These are phyloP conservation scores for Dothiorella sarmentorum DNA, from an alignment of 2,329 filamentous ascomycete species.

Conservation along the genomic window DNA sequence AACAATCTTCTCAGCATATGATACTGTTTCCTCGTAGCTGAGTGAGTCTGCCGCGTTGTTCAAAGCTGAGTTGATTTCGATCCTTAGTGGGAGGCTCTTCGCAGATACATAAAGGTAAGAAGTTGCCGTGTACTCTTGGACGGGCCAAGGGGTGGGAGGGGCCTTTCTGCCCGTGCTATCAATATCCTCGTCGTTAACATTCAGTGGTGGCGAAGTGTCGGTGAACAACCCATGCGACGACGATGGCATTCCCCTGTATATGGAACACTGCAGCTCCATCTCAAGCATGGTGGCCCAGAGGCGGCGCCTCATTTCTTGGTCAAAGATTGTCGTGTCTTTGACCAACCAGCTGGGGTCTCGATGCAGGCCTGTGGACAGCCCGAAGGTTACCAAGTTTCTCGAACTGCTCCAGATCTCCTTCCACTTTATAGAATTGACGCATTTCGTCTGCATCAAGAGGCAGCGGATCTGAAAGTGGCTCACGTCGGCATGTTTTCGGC, in stretches of 20 bases:
- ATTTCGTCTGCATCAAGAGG: slow-evolving; percentile 49
- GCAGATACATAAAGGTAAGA: slow-evolving; percentile 28
- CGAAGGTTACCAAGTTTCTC: slow-evolving; percentile 50
- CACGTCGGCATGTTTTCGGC: slow-evolving; percentile 52
- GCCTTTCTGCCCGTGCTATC: slow-evolving; percentile 24
- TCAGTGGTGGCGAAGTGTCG: slow-evolving; percentile 48
- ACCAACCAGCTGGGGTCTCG: slow-evolving; percentile 41
- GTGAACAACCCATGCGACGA: slow-evolving; percentile 43
- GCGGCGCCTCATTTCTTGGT: slow-evolving; percentile 53
- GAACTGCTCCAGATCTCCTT: slow-evolving; percentile 54
- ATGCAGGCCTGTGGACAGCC: slow-evolving; percentile 54
- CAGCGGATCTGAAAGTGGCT: slow-evolving; percentile 51
- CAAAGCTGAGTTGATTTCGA: slow-evolving; percentile 32
- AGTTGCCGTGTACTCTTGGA: slow-evolving; percentile 30
- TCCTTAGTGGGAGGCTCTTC: slow-evolving; percentile 31
- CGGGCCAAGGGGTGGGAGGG: slow-evolving; percentile 26
- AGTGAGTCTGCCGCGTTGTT: slow-evolving; percentile 31
- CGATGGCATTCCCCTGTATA: slow-evolving; percentile 54
- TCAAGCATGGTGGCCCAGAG: slow-evolving; percentile 58
- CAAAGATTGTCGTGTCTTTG: slow-evolving; percentile 30
- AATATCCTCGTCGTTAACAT: slow-evolving; percentile 51
- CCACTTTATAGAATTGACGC: slow-evolving; percentile 49
- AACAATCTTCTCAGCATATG: slow-evolving; percentile 31
- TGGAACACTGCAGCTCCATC: slow-evolving; percentile 53
- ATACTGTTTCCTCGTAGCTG: slow-evolving; percentile 32